Evolutionary conservation across 257 asterid genomes (phyloP).

Genomic region (Solanum boliviense): DNA sequence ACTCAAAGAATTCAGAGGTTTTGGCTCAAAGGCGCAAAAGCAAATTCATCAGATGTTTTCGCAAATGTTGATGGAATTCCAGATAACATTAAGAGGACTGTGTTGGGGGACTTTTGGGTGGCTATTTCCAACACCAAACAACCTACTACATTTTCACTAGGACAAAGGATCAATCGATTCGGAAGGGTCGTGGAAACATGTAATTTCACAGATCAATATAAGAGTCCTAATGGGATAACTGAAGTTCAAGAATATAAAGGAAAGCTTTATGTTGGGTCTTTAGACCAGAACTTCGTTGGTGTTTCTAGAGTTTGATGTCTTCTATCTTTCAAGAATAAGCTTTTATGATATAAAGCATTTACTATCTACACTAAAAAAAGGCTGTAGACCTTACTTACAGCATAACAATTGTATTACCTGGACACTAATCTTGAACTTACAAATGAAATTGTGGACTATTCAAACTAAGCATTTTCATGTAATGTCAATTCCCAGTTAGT

Average conservation of each 20-base stretch:
- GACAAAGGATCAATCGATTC: conserved; percentile 13
- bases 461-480: background rate
- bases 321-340: background rate
- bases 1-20: conserved; percentile 17
- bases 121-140: conserved; percentile 19
- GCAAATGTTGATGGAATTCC: conserved; percentile 24
- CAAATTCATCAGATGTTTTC: conserved; percentile 18
- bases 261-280: conserved; percentile 8
- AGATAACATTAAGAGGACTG: conserved; percentile 32
- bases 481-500: background rate
- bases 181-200: conserved; percentile 9
- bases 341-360: background rate
- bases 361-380: background rate
- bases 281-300: conserved; percentile 6
- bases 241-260: conserved; percentile 16
- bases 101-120: conserved; percentile 40
- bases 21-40: conserved; percentile 36
- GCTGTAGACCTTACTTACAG: background rate
- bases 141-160: conserved; percentile 10
- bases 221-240: conserved; percentile 8
- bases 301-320: background rate
- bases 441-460: background rate
- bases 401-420: background rate
- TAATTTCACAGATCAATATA: conserved; percentile 9
- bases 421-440: background rate